Conservation (phyloP, 768 basidiomycete species). For the Coprinellus micaceus region DNA sequence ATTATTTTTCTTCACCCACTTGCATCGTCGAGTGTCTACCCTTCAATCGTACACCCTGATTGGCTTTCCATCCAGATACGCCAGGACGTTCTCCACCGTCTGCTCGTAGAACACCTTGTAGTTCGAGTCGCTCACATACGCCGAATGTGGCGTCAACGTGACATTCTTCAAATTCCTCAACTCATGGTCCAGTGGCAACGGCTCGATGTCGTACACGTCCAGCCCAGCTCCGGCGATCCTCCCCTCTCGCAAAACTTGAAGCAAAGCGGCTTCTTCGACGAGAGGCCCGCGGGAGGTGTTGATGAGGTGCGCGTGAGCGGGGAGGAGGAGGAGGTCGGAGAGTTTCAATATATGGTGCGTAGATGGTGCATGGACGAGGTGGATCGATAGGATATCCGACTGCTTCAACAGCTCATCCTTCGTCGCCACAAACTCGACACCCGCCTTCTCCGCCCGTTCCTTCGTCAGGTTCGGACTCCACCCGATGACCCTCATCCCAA, state of each 20-base stretch:
- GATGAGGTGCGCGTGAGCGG: conserved; percentile 54
- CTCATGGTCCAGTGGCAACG: conserved; percentile 54
- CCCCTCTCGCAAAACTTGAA: conserved; percentile 27
- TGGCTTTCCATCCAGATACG: conserved; percentile 44
- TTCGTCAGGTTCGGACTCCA: conserved; percentile 64
- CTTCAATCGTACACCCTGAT: background rate
- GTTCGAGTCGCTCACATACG: conserved; percentile 49
- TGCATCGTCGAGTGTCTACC: too few relatives aligned
- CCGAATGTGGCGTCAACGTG: conserved; percentile 57
- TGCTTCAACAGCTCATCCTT: conserved; percentile 51
- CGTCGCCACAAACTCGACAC: conserved; percentile 43
- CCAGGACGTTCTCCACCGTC: conserved; percentile 56
- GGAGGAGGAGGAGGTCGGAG: conserved; percentile 50
- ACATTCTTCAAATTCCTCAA: conserved; percentile 50
- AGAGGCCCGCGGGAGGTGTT: conserved; percentile 64
- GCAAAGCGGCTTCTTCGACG: conserved; percentile 54
- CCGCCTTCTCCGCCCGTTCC: conserved; percentile 40
- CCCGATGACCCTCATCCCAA: conserved; percentile 55
- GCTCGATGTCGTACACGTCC: conserved; percentile 66
- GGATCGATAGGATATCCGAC: conserved; percentile 61
- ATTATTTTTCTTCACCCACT: background rate
- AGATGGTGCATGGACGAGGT: conserved; percentile 51
- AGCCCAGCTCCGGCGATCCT: conserved; percentile 56
- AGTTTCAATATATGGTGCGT: conserved; percentile 46
- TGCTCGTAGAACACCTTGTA: conserved; percentile 54